These are phyloP conservation scores for Fragilaria radians DNA, from an alignment of 108 stramenopile species.

Conservation along the genomic window DNA sequence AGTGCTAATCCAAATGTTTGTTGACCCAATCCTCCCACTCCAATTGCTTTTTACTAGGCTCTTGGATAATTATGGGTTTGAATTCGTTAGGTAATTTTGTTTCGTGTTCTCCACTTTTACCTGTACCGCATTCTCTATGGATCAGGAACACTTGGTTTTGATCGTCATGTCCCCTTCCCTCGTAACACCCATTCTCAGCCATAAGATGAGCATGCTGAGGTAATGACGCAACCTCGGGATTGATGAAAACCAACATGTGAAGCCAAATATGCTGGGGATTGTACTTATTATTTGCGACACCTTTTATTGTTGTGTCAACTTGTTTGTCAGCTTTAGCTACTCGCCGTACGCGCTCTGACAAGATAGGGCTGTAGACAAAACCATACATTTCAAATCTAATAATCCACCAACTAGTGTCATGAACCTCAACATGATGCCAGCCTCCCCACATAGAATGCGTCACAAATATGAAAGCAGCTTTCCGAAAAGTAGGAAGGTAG, in stretches of 20 bases:
- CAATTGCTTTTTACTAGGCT: background rate
- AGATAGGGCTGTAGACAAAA: slow-evolving; percentile 32
- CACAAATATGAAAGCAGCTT: slow-evolving; percentile 77
- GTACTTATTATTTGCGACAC: slow-evolving; percentile 7
- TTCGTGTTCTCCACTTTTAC: slow-evolving; percentile 3
- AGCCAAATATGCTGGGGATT: slow-evolving; percentile 12
- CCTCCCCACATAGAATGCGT: slow-evolving; percentile 56
- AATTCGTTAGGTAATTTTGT: background rate
- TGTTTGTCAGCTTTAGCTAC: slow-evolving; percentile 26
- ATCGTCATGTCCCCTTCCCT: background rate
- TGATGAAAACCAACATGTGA: slow-evolving; percentile 18
- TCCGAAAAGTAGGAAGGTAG: slow-evolving; percentile 67
- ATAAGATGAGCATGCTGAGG: slow-evolving; percentile 22
- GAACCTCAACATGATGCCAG: slow-evolving; percentile 72
- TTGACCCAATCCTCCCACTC: slow-evolving; percentile 1
- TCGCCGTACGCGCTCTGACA: slow-evolving; percentile 29
- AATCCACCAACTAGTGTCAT: slow-evolving; percentile 64
- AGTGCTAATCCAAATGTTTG: slow-evolving; percentile 4
- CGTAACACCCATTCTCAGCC: slow-evolving; percentile 18
- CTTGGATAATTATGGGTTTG: background rate
- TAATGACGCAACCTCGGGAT: slow-evolving; percentile 20
- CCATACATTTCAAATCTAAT: slow-evolving; percentile 50
- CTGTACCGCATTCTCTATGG: slow-evolving; percentile 7
- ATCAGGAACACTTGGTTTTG: background rate
- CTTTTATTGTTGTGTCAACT: slow-evolving; percentile 10